Percentiles rank a stretch among this genome's conserved stretches.
phyloP scores from a whole-genome alignment of 176 grass and related monocot species.

The Coix lacrymajobi region DNA sequence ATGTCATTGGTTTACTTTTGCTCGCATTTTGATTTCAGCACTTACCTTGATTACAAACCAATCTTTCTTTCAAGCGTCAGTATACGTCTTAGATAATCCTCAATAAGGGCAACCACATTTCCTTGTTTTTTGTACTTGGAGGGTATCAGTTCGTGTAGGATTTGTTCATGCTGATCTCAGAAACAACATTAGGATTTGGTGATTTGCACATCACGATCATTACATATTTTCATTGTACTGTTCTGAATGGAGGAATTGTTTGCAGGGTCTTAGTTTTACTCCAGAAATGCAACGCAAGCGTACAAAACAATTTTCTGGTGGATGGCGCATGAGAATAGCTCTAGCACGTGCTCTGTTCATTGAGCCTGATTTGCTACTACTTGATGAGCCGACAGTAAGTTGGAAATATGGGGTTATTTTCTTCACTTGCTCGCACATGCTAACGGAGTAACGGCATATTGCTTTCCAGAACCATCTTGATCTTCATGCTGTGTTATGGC shows the following conservation, averaged over 20 bases:
- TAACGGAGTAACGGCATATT: slow-evolving; percentile 9
- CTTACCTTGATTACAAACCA: not conserved
- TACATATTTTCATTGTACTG: slow-evolving; percentile 6
- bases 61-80: slow-evolving; percentile 18
- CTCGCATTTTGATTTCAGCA: not conserved
- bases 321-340: slow-evolving; percentile 96
- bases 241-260: slow-evolving; percentile 18
- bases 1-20: not conserved
- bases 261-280: slow-evolving; percentile 96
- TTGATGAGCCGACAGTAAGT: slow-evolving; percentile 95
- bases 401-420: not conserved
- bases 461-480: slow-evolving; percentile 90
- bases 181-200: not conserved
- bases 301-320: slow-evolving; percentile 88
- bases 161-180: not conserved
- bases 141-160: not conserved
- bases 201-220: not conserved
- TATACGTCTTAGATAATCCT: not conserved
- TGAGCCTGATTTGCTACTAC: slow-evolving; percentile 93
- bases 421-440: slow-evolving; percentile 13
- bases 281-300: slow-evolving; percentile 86
- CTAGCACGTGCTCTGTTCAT: slow-evolving; percentile 92
- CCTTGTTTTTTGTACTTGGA: not conserved
- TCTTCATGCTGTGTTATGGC: slow-evolving; percentile 97
- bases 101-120: not conserved